These are phyloP conservation scores for Talaromyces sp. DNA, from an alignment of 2,329 filamentous ascomycete species.

Conservation along the genomic window DNA sequence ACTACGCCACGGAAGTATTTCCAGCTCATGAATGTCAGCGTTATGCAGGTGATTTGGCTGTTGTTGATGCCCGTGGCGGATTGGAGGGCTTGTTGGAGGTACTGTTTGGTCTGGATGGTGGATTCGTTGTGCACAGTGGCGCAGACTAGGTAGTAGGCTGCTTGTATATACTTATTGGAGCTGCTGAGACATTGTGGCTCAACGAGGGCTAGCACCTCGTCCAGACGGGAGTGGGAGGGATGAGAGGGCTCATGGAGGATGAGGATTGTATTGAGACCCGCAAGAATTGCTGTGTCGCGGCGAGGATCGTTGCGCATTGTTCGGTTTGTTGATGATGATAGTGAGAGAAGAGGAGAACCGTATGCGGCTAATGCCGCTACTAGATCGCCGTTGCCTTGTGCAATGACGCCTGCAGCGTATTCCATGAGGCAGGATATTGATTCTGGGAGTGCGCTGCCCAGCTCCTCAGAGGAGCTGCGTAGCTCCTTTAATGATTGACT, in stretches of 20 bases:
- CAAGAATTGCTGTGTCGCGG: conserved; percentile 62
- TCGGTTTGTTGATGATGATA: conserved; percentile 43
- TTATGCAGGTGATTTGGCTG: conserved; percentile 74
- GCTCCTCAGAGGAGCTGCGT: conserved; percentile 44
- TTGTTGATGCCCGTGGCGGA: conserved; percentile 68
- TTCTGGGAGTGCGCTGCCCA: conserved; percentile 39
- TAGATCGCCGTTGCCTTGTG: conserved; percentile 73
- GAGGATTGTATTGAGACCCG: conserved; percentile 63
- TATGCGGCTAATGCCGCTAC: conserved; percentile 65
- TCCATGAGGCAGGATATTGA: conserved; percentile 54
- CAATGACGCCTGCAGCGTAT: conserved; percentile 72
- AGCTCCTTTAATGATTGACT: conserved; percentile 56
- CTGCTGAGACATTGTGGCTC: conserved; percentile 65
- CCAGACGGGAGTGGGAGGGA: conserved; percentile 56
- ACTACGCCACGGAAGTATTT: conserved; percentile 78
- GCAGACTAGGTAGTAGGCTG: conserved; percentile 71
- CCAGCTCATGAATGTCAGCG: conserved; percentile 78
- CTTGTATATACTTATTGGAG: conserved; percentile 69
- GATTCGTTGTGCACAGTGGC: conserved; percentile 64
- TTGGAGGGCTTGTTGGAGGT: conserved; percentile 68
- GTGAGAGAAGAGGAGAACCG: conserved; percentile 56
- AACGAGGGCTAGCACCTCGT: conserved; percentile 61
- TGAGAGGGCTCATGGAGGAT: conserved; percentile 64
- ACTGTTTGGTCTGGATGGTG: conserved; percentile 73
- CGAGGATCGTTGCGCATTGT: conserved; percentile 49